These are phyloP conservation scores for Pistacia integerrima DNA, from an alignment of 345 rosid genomes.

Conservation along the genomic window DNA sequence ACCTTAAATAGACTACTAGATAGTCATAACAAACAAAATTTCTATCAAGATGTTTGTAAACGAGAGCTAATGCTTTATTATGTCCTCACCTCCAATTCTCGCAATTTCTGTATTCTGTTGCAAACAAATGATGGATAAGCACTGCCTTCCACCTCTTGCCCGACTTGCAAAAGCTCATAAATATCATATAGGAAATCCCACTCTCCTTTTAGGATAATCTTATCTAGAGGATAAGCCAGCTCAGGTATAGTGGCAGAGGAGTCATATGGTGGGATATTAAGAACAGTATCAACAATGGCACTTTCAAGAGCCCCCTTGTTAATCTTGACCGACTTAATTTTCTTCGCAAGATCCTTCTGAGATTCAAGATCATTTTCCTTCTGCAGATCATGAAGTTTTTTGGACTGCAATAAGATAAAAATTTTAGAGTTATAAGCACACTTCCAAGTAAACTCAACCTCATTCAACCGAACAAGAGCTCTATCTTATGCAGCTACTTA, in stretches of 20 bases:
- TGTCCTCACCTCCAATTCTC: slow-evolving; percentile 48
- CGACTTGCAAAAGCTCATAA: slow-evolving; percentile 39
- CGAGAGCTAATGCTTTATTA: not conserved
- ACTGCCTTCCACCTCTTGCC: slow-evolving; percentile 26
- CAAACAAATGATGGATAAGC: slow-evolving; percentile 67
- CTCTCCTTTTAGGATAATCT: slow-evolving; percentile 67
- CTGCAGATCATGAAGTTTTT: slow-evolving; percentile 41
- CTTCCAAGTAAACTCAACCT: not conserved
- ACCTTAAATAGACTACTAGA: not conserved
- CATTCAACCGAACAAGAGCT: not conserved
- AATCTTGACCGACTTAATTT: slow-evolving; percentile 43
- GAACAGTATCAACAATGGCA: slow-evolving; percentile 42
- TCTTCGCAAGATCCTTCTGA: slow-evolving; percentile 39
- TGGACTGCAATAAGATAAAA: slow-evolving; percentile 45
- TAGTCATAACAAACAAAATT: not conserved
- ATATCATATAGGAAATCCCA: slow-evolving; percentile 70
- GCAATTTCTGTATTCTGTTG: slow-evolving; percentile 66
- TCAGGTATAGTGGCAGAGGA: slow-evolving; percentile 51
- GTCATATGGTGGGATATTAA: slow-evolving; percentile 74
- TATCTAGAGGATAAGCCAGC: slow-evolving; percentile 76
- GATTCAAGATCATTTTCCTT: slow-evolving; percentile 58
- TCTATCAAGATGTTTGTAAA: not conserved
- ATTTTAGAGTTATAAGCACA: not conserved
- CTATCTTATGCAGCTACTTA: not conserved
- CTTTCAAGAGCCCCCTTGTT: slow-evolving; percentile 63